These are phyloP conservation scores for Cyberlindnera veronae DNA, from an alignment of 805 yeast genomes.

Conservation along the genomic window DNA sequence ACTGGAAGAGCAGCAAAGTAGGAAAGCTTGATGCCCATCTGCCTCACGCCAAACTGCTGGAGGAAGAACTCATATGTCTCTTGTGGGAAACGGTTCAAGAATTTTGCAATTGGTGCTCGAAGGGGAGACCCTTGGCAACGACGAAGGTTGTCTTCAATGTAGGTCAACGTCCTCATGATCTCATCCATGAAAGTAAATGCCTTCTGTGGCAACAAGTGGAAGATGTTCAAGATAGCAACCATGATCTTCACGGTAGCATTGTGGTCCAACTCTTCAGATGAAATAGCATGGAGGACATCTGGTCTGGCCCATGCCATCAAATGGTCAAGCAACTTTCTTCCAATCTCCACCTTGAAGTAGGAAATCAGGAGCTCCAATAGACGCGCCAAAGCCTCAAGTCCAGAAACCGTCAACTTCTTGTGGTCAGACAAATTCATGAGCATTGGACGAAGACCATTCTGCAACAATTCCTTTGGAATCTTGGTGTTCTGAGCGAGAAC, in stretches of 20 bases:
- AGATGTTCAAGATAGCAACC: conserved; percentile 84
- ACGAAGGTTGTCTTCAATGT: conserved; percentile 77
- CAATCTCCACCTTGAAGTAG: conserved; percentile 95
- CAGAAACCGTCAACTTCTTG: conserved; percentile 82
- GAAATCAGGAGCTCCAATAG: conserved; percentile 82
- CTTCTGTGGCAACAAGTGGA: conserved; percentile 86
- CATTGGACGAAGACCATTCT: conserved; percentile 93
- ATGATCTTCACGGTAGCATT: conserved; percentile 84
- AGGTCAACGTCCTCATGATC: conserved; percentile 68
- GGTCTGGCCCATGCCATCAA: conserved; percentile 95
- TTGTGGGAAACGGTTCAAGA: conserved; percentile 74
- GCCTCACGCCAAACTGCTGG: conserved; percentile 59
- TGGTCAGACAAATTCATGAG: conserved; percentile 92
- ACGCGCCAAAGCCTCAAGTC: conserved; percentile 87
- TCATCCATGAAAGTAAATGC: conserved; percentile 92
- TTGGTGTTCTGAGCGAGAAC: conserved; percentile 84
- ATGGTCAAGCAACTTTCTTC: conserved; percentile 88
- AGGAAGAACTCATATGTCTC: conserved; percentile 71
- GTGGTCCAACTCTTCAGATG: conserved; percentile 75
- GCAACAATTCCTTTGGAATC: conserved; percentile 91
- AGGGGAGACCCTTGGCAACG: conserved; percentile 87
- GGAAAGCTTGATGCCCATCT: conserved; percentile 61
- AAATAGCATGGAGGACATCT: conserved; percentile 64
- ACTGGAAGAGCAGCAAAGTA: conserved; percentile 56
- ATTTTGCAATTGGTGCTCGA: conserved; percentile 85